Evolutionary conservation across 1,139 yeast species (phyloP), one percentile per base, ranked within the genome.

Genomic region (Saccharomyces hybrid): DNA sequence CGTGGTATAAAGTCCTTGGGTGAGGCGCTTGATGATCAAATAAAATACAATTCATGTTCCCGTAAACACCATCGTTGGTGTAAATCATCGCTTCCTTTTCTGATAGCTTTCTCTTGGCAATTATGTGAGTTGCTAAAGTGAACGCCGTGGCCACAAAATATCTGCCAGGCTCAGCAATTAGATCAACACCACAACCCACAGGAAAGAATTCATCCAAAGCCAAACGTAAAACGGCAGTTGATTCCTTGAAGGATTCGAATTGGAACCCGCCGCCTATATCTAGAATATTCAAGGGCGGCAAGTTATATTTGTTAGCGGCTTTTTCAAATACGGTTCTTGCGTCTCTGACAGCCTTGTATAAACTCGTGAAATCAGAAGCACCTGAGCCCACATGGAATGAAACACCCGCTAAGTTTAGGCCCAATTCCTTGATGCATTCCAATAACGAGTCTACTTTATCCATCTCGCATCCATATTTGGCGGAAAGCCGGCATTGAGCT

Each of bases 331-430:
- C 81, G 6, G 62, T 57, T 54, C 83, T 80, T 2, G 97, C 81
- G 65, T 90, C 96, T 57, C 74, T 70, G 49, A 89, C 80, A 0
- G 98, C 97, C 60, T 80, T 81, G 57, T 76, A 77, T 62, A 88
- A 80, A 7, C 95, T 80, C 49, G 75, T 72, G 57, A 84, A 80
- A 68, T 89, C 96, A 55, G 81, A 81, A 27, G 97, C 95, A 49
- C 98, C 98, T 2, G 96, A 87, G 1, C 99, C 99, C 56, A 91
- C 90, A 69, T 93, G 99, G 79, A 93, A 93, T 7, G 97, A 91
- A 46, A 90, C 93, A 48, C 99, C 99, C 29, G 75, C 81, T 44
- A 91, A 79, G 55, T 80, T 73, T 62, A 93, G 76, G 2, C 75
- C 81, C 56, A 89, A 74, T 54, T 78, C 77, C 56, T 78, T 74